Evolutionary conservation across 169 alveolate genomes (phyloP), one percentile per base, ranked within the genome.

Genomic region (Plasmodium billcollinsi): DNA sequence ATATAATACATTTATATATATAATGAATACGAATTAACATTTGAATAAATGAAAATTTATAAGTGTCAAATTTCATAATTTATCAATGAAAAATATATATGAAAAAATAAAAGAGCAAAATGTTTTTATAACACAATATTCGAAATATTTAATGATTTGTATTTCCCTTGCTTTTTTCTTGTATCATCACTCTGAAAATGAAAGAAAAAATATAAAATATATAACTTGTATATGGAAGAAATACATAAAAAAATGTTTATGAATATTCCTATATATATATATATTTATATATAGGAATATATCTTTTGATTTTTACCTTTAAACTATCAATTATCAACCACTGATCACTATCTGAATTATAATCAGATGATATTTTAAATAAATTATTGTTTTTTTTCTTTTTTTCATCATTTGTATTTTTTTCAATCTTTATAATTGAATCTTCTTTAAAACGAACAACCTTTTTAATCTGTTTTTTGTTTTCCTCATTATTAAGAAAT

Each of bases 301-400:
- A 65, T 59, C 15, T 67, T 67, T 67, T 67, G 12, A 18, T 67
- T 39, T 58, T 33, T 83, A 83, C 91, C 73, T 83, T 83, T 49
- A 83, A 83, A 83, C 71, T 83, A 65, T 83, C 91, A 58, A 83
- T 45, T 83, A 83, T 83, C 69, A 83, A 67, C 91, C 91, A 83
- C 15, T 83, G 86, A 18, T 83, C 91, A 39, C 85, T 56, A 43
- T 83, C 91, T 33, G 91, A 83, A 72, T 63, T 83, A 21, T 47
- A 65, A 50, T 76, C 70, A 15, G 89, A 70, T 20, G 89, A 29
- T 14, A 33, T 21, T 76, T 65, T 65, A 52, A 76, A 76, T 58
- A 29, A 45, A 59, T 52, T 76, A 11, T 45, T 26, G 65, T 76
- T 76, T 50, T 56, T 76, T 56, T 65, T 76, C 43, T 50, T 76